Conservation (phyloP, 2,329 filamentous ascomycete genomes). For the Colletotrichum falcatum region DNA sequence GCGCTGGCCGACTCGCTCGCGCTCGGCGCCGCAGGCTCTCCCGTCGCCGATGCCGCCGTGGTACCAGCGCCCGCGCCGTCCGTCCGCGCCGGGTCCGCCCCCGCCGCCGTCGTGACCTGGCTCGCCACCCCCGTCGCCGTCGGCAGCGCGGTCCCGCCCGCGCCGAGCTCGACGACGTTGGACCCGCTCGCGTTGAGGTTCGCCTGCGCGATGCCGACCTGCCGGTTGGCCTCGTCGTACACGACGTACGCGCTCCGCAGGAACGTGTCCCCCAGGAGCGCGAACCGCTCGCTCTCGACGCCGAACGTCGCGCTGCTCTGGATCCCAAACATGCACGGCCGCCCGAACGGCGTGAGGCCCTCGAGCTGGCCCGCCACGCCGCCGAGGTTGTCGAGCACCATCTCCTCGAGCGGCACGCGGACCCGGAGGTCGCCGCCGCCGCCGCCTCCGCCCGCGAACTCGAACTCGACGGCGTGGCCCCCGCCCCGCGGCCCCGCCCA, state of each 20-base stretch:
- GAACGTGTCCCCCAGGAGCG: conserved; percentile 78
- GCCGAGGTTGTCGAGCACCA: conserved; percentile 59
- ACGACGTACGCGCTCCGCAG: conserved; percentile 81
- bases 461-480: conserved; percentile 54
- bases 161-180: conserved; percentile 60
- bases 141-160: conserved; percentile 54
- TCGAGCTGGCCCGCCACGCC: conserved; percentile 53
- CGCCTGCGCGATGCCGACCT: conserved; percentile 73
- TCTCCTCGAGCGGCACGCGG: conserved; percentile 67
- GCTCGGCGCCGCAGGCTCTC: conserved; percentile 7
- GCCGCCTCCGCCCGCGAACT: conserved; percentile 42
- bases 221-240: conserved; percentile 78
- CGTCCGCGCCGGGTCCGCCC: conserved; percentile 16
- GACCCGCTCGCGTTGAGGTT: conserved; percentile 60
- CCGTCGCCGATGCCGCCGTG: background rate
- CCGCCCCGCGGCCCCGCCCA: conserved; percentile 51
- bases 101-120: conserved; percentile 10
- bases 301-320: conserved; percentile 71
- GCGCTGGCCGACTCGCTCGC: conserved; percentile 20
- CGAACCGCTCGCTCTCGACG: conserved; percentile 64
- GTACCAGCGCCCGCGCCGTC: background rate
- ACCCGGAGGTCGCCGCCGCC: conserved; percentile 55
- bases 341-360: conserved; percentile 53
- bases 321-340: conserved; percentile 68
- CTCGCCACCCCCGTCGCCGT: conserved; percentile 56